Evolutionary conservation across 176 grass and related monocot species (phyloP).

Genomic region (Cenchrus fungigraminus): DNA sequence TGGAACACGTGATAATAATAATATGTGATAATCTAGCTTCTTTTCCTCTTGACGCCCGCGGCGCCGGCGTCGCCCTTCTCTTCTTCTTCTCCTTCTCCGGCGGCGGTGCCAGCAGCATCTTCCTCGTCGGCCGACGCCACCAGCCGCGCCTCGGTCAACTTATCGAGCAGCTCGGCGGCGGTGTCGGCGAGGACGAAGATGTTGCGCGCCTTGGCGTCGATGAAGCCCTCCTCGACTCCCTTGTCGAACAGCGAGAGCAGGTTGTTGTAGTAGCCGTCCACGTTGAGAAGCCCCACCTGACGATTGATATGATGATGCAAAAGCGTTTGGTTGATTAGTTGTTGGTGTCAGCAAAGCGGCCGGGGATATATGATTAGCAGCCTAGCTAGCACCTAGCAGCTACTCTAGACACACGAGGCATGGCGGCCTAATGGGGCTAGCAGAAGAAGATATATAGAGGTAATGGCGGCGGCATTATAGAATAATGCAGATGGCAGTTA

Average conservation of each 20-base stretch:
- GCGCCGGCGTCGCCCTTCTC: neutral
- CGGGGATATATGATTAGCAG: neutral
- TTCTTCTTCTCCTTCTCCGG: neutral
- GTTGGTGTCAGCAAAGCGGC: neutral
- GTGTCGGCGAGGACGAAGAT: slow-evolving; percentile 74
- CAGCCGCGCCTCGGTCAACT: slow-evolving; percentile 11
- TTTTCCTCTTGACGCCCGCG: slow-evolving; percentile 47
- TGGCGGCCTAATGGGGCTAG: neutral
- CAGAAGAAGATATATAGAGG: neutral
- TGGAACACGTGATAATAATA: neutral
- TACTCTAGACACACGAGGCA: neutral
- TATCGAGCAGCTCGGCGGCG: slow-evolving; percentile 60
- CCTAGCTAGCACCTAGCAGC: neutral
- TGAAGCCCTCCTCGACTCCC: slow-evolving; percentile 90
- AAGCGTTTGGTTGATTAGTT: neutral
- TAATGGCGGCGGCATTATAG: slow-evolving; percentile 3
- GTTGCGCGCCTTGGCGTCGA: slow-evolving; percentile 65
- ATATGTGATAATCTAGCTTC: slow-evolving; percentile 11
- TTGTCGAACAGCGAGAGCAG: slow-evolving; percentile 89
- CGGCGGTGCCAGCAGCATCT: accelerated
- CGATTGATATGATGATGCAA: neutral
- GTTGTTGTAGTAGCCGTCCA: slow-evolving; percentile 90
- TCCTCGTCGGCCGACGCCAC: neutral
- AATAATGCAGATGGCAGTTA: slow-evolving; percentile 43
- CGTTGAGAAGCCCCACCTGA: slow-evolving; percentile 94